Evolutionary conservation across 805 yeast genomes (phyloP), one percentile per base, ranked within the genome.

Genomic region (Cyberlindnera americana): DNA sequence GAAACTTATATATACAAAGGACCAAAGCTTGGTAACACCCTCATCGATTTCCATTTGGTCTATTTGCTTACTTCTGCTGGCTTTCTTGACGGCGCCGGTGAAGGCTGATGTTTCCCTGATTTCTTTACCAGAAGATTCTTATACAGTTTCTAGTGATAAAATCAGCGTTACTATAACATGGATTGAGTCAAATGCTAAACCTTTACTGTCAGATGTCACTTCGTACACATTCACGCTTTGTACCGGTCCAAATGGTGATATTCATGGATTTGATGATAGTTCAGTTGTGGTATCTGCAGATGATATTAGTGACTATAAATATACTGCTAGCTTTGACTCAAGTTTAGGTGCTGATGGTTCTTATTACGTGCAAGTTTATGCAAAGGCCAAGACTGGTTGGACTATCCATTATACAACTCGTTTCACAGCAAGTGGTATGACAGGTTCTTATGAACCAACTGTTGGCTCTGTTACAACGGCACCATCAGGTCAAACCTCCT

Each of bases 281-380:
- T 65, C 50, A 2, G 23, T 30, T 19, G 41, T 56, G 0, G 49
- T 67, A 1, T 23, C 67, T 3, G 52, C 67, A 2, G 24, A 55
- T 5, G 53, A 60, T 11, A 38, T 75, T 2, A 43, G 61, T 13
- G 64, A 53, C 23, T 50, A 54, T 36, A 39, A 58, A 3, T 59
- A 73, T 51, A 56, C 67, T 1, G 75, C 79, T 1, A 30, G 60
- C 0, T 53, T 81, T 36, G 65, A 66, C 10, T 60, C 77, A 3
- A 39, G 64, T 18, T 54, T 54, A 10, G 82, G 77, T 26, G 77
- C 78, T 3, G 60, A 72, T 54, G 99, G 99, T 22, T 61, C 62
- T 43, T 91, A 75, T 62, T 86, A 66, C 60, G 59, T 91, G 48
- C 97, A 91, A 65, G 59, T 89, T 23, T 74, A 70, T 46, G 75